A percentile compares a stretch with the other conserved stretches of the same genome.
phyloP scores from a whole-genome alignment of 257 asterid genomes.

The Penstemon eatonii region DNA sequence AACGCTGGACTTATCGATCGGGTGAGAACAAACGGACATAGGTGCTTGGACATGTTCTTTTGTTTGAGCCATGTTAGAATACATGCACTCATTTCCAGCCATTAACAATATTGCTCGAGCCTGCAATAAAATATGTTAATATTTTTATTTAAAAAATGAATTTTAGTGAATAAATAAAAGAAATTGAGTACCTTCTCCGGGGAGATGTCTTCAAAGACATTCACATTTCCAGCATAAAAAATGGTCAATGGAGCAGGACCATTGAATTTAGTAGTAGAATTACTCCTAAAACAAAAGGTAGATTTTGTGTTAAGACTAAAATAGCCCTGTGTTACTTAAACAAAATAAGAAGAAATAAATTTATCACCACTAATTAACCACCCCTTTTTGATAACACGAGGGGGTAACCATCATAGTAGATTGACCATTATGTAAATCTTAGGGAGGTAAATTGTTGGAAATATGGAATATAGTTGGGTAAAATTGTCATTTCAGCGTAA shows the following conservation, averaged over 20 bases:
- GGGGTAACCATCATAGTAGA: no score
- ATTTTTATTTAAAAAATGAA: neutral
- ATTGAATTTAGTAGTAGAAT: slow-evolving; percentile 40
- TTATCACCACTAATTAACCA: no score
- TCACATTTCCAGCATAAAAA: slow-evolving; percentile 70
- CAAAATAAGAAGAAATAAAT: no score
- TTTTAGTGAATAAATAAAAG: neutral
- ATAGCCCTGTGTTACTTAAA: no score
- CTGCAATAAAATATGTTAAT: slow-evolving; percentile 33
- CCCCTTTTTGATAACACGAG: no score
- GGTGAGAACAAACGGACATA: slow-evolving; percentile 62
- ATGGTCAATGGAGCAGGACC: slow-evolving; percentile 68
- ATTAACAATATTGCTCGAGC: slow-evolving; percentile 79
- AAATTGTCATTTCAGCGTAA: no score
- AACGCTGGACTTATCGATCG: slow-evolving; percentile 42
- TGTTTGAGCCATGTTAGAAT: slow-evolving; percentile 42
- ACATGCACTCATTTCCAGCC: slow-evolving; percentile 53
- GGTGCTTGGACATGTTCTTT: slow-evolving; percentile 45
- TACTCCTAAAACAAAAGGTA: slow-evolving; percentile 34
- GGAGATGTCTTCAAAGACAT: slow-evolving; percentile 67
- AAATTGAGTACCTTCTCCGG: slow-evolving; percentile 66
- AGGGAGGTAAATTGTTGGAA: no score
- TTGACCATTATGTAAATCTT: no score
- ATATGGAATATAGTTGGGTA: no score
- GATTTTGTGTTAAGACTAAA: no score